Percentiles rank a stretch among this genome's conserved stretches.
Conservation (phyloP, 495 filamentous ascomycete species). For the Xylona heveae region DNA sequence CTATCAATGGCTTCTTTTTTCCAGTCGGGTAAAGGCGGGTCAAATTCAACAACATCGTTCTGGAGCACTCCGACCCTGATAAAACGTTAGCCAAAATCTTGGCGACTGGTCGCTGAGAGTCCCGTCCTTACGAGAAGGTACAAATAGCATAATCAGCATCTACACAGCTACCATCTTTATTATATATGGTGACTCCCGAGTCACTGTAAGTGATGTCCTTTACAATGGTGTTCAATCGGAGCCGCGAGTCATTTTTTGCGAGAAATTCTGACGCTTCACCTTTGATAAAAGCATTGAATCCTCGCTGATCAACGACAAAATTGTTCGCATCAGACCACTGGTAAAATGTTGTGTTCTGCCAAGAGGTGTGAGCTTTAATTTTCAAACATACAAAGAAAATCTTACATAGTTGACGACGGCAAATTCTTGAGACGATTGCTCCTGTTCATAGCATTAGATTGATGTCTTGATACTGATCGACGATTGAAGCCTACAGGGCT, state of each 20-base stretch:
- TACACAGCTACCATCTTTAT: slow-evolving; percentile 33
- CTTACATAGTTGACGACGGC: slow-evolving; percentile 1
- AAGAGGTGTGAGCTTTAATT: background rate
- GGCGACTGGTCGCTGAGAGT: slow-evolving; percentile 11
- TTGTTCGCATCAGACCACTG: slow-evolving; percentile 34
- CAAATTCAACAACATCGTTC: slow-evolving; percentile 36
- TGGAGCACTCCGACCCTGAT: slow-evolving; percentile 41
- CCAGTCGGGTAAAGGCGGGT: slow-evolving; percentile 46
- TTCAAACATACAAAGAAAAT: background rate
- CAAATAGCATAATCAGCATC: slow-evolving; percentile 35
- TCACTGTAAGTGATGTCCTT: slow-evolving; percentile 33
- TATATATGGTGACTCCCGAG: slow-evolving; percentile 33
- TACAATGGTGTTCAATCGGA: slow-evolving; percentile 37
- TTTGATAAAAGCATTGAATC: slow-evolving; percentile 41
- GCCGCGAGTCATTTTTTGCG: slow-evolving; percentile 28
- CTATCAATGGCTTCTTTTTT: slow-evolving; percentile 42
- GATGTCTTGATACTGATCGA: background rate
- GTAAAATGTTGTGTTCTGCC: slow-evolving; percentile 16
- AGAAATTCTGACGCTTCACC: slow-evolving; percentile 43
- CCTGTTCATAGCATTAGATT: background rate
- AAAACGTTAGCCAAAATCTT: slow-evolving; percentile 4
- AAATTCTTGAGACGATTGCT: background rate
- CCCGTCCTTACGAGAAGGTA: slow-evolving; percentile 25
- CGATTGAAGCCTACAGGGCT: background rate
- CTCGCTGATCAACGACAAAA: slow-evolving; percentile 42